A percentile compares a stretch with the other conserved stretches of the same genome.
These are phyloP conservation scores for Tricholoma furcatifolium DNA, from an alignment of 768 basidiomycete species.

Conservation along the genomic window DNA sequence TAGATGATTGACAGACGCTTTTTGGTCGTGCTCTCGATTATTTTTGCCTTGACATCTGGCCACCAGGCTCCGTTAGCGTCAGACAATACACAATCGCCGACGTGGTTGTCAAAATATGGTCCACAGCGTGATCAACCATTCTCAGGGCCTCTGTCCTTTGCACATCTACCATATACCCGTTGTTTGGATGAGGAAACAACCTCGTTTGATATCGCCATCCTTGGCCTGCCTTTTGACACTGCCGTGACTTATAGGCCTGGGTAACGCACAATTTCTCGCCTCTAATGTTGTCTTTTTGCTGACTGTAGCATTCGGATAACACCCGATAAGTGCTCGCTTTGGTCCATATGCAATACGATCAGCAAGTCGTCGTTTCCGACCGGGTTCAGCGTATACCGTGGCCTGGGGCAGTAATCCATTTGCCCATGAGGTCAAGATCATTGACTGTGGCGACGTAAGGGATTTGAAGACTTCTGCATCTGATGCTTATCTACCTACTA, in stretches of 20 bases:
- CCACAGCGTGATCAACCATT: conserved; percentile 69
- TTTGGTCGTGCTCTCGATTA: background rate
- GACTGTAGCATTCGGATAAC: background rate
- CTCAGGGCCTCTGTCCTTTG: conserved; percentile 81
- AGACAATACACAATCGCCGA: conserved; percentile 20
- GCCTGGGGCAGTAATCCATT: conserved; percentile 76
- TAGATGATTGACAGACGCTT: background rate
- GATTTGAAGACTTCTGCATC: background rate
- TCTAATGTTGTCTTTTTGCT: background rate
- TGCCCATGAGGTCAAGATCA: conserved; percentile 48
- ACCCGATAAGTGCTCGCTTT: conserved; percentile 67
- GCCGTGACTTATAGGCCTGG: conserved; percentile 58
- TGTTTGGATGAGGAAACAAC: conserved; percentile 61
- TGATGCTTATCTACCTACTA: background rate
- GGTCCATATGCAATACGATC: conserved; percentile 85
- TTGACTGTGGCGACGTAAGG: conserved; percentile 83
- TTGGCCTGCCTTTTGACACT: conserved; percentile 83
- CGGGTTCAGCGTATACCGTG: conserved; percentile 58
- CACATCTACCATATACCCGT: conserved; percentile 71
- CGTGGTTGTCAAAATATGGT: conserved; percentile 78
- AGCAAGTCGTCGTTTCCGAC: conserved; percentile 68
- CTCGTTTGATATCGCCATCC: conserved; percentile 71
- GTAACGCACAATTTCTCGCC: conserved; percentile 29
- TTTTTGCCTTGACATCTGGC: background rate
- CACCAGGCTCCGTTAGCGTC: conserved; percentile 11